Evolutionary conservation across 805 yeast species (phyloP).

Genomic region (Yarrowia bubula): DNA sequence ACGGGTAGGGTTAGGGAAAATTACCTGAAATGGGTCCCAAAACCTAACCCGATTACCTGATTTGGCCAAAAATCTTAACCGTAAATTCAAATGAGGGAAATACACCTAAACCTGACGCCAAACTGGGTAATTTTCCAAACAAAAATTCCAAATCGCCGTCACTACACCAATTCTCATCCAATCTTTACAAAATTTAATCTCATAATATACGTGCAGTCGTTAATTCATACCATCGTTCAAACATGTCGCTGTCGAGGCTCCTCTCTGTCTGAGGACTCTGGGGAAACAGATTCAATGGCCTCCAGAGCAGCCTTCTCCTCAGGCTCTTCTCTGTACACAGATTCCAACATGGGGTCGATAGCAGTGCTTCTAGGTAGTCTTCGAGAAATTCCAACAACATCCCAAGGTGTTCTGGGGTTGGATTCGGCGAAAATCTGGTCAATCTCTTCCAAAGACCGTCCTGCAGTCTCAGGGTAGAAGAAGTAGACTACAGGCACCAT

Average conservation of each 20-base stretch:
- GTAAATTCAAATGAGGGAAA: background rate
- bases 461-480: constrained; percentile 6
- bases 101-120: no score
- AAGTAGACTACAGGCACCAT: background rate
- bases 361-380: background rate
- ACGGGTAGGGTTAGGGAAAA: background rate
- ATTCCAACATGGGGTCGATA: background rate
- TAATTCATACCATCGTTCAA: background rate
- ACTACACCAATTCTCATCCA: background rate
- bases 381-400: background rate
- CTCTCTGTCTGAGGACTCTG: background rate
- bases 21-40: background rate
- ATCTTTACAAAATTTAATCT: background rate
- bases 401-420: constrained; percentile 8
- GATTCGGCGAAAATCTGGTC: constrained; percentile 10
- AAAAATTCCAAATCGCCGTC: background rate
- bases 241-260: background rate
- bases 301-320: background rate
- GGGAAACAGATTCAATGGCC: background rate
- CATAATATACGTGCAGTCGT: background rate
- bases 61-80: background rate
- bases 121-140: background rate
- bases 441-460: background rate
- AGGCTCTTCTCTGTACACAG: background rate
- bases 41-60: background rate